A percentile compares a stretch with the other conserved stretches of the same genome.
phyloP scores from a whole-genome alignment of 345 rosid genomes.

The Toxicodendron radicans region DNA sequence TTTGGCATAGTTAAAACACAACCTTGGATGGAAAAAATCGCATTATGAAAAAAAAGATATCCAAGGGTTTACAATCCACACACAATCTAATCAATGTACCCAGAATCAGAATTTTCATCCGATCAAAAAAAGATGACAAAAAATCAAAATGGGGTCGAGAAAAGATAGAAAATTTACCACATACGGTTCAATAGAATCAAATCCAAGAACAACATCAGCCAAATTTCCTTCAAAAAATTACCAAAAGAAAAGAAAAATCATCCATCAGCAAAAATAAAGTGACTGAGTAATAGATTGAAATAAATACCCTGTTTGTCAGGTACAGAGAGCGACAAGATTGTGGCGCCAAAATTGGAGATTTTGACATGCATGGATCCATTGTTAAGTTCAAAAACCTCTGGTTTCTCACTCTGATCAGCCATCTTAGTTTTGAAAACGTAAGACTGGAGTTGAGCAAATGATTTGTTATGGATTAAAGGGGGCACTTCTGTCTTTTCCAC shows the following conservation, averaged over 20 bases:
- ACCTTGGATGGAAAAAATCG: not conserved
- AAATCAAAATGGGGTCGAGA: slow-evolving; percentile 9
- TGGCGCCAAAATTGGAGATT: slow-evolving; percentile 79
- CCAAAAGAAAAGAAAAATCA: not conserved
- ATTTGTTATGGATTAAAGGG: no score
- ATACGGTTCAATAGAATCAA: slow-evolving; percentile 84
- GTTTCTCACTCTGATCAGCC: slow-evolving; percentile 55
- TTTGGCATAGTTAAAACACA: no score
- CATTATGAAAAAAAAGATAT: not conserved
- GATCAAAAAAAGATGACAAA: slow-evolving; percentile 2
- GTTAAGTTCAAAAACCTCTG: slow-evolving; percentile 76
- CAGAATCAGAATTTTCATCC: not conserved
- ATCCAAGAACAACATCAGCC: slow-evolving; percentile 88
- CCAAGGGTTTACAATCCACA: not conserved
- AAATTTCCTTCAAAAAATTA: slow-evolving; percentile 49
- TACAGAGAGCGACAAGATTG: slow-evolving; percentile 69
- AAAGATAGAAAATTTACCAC: slow-evolving; percentile 44
- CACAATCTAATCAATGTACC: not conserved
- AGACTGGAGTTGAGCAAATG: no score
- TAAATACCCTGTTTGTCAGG: slow-evolving; percentile 72
- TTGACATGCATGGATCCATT: slow-evolving; percentile 77
- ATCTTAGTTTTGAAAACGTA: slow-evolving; percentile 19
- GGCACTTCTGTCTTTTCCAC: no score
- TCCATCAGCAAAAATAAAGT: slow-evolving; percentile 13
- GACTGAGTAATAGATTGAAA: not conserved